Percentiles rank a stretch among this genome's conserved stretches.
phyloP scores from a whole-genome alignment of 805 yeast genomes.

The Lachancea dasiensis region DNA sequence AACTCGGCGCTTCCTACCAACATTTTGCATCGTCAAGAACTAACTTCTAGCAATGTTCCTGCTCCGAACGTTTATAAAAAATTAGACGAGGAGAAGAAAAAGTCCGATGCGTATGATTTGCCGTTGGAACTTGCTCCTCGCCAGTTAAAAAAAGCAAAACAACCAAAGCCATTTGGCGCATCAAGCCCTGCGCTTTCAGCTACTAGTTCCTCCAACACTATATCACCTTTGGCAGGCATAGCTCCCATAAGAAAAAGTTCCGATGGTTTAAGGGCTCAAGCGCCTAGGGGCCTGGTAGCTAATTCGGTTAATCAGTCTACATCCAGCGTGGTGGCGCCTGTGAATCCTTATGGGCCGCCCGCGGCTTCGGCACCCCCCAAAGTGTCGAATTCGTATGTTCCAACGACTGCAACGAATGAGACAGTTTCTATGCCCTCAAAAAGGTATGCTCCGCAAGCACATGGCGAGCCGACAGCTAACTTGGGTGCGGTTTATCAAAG shows the following conservation, averaged over 20 bases:
- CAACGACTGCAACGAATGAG: neutral
- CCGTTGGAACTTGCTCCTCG: conserved; percentile 50
- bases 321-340: too few species aligned
- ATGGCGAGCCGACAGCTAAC: conserved; percentile 5
- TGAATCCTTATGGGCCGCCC: too few species aligned
- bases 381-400: neutral
- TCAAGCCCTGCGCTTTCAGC: conserved; percentile 19
- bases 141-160: conserved; percentile 27
- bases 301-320: too few species aligned
- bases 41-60: neutral
- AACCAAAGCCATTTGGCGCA: conserved; percentile 37
- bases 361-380: neutral
- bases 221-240: neutral
- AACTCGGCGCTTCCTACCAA: neutral
- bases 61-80: conserved; percentile 22
- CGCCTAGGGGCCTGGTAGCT: too few species aligned
- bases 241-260: conserved; percentile 1
- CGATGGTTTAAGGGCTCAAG: too few species aligned
- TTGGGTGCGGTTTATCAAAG: neutral
- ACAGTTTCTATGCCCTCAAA: neutral
- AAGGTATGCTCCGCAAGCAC: conserved; percentile 4
- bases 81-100: conserved; percentile 45
- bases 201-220: conserved; percentile 6
- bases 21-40: too few species aligned
- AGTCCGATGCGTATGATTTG: conserved; percentile 74